Percentiles rank a stretch among this genome's conserved stretches.
phyloP scores from a whole-genome alignment of 768 basidiomycete genomes.

The Podaxis pistillaris region DNA sequence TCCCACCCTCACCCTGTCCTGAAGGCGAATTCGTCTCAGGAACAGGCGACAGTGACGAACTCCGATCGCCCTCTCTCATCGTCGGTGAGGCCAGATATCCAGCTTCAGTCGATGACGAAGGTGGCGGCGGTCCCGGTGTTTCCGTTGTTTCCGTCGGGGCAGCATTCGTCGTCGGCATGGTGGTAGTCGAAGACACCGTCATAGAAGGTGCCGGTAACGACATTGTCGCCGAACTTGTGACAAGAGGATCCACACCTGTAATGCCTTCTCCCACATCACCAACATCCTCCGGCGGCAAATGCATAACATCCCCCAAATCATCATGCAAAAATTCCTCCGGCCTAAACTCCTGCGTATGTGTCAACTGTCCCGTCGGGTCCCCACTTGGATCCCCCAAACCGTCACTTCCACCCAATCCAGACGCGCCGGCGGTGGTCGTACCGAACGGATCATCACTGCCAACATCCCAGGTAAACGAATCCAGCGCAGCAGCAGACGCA shows the following conservation, averaged over 20 bases:
- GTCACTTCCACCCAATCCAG: neutral
- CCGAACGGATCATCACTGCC: constrained; percentile 11
- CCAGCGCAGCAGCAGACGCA: constrained; percentile 13
- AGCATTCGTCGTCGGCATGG: neutral
- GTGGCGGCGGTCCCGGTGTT: constrained; percentile 20
- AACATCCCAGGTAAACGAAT: constrained; percentile 13
- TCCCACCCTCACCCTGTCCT: constrained; percentile 15
- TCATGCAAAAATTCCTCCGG: constrained; percentile 13
- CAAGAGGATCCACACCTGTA: neutral
- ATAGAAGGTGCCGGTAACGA: neutral
- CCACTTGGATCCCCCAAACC: neutral
- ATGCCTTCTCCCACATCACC: constrained; percentile 3
- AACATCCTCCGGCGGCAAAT: constrained; percentile 12
- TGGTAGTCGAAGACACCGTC: neutral
- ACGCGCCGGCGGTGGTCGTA: neutral
- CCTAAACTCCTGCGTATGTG: constrained; percentile 7
- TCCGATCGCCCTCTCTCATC: constrained; percentile 39
- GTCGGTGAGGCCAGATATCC: constrained; percentile 15
- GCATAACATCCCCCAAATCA: constrained; percentile 11
- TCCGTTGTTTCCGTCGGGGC: neutral
- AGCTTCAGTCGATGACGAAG: constrained; percentile 23
- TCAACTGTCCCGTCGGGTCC: neutral
- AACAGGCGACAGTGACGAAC: constrained; percentile 57
- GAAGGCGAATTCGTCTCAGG: constrained; percentile 44
- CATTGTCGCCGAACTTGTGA: neutral